These are phyloP conservation scores for Eucalyptus shirleyi DNA, from an alignment of 345 rosid genomes.

Conservation along the genomic window DNA sequence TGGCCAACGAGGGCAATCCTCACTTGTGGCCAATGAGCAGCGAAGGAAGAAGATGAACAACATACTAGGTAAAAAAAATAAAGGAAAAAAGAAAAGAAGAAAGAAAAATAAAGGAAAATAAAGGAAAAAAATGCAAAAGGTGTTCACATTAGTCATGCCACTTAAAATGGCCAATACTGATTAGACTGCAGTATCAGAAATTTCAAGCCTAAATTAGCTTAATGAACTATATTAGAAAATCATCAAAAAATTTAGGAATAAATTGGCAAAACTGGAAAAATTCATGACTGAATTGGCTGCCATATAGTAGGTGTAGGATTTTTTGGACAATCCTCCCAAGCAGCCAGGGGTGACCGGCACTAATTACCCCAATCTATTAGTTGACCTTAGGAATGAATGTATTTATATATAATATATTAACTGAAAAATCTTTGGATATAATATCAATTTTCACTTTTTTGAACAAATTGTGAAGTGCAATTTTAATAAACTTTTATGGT, in stretches of 20 bases:
- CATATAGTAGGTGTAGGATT: neutral
- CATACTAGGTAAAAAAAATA: neutral
- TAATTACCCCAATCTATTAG: neutral
- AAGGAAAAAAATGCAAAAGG: neutral
- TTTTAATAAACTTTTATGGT: neutral
- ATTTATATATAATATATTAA: neutral
- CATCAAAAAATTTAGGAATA: neutral
- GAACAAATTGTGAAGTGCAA: neutral
- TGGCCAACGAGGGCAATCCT: neutral
- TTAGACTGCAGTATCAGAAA: neutral
- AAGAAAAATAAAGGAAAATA: too few species aligned
- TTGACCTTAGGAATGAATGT: neutral
- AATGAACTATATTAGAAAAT: neutral
- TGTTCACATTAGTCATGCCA: neutral
- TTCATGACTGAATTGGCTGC: rapidly evolving
- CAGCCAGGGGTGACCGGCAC: rapidly evolving
- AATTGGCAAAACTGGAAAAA: neutral
- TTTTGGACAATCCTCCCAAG: neutral
- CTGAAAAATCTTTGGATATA: neutral
- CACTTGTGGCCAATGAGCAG: neutral
- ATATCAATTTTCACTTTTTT: neutral
- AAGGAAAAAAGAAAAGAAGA: neutral
- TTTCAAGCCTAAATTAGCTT: neutral
- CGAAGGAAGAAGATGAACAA: neutral
- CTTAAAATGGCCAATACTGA: neutral